Evolutionary conservation across 352 stramenopile genomes (phyloP).

Genomic region (Phytophthora quininea): DNA sequence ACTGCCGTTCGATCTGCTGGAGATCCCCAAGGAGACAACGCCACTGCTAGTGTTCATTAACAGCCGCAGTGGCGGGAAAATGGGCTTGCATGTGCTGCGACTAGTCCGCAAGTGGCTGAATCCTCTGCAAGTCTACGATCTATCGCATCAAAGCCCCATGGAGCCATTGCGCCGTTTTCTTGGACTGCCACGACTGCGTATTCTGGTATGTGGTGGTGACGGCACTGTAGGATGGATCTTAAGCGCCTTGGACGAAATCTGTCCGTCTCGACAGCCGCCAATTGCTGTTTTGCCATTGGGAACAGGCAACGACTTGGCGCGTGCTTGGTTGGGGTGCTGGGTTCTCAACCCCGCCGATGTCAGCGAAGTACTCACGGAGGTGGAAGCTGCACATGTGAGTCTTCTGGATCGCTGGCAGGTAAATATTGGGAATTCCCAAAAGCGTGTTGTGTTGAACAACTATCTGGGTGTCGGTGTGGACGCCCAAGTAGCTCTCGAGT

Average conservation of each 20-base stretch:
- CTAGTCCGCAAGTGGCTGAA: conserved; percentile 94
- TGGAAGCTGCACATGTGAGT: conserved; percentile 77
- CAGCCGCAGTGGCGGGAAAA: conserved; percentile 92
- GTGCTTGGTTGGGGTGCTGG: conserved; percentile 94
- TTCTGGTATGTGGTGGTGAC: conserved; percentile 95
- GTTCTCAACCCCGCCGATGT: conserved; percentile 75
- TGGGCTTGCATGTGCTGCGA: conserved; percentile 92
- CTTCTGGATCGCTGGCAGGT: conserved; percentile 80
- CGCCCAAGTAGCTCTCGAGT: conserved; percentile 89
- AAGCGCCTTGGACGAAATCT: conserved; percentile 73
- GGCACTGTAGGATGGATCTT: conserved; percentile 94
- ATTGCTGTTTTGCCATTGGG: conserved; percentile 96
- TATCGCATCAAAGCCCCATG: conserved; percentile 92
- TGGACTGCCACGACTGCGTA: conserved; percentile 85
- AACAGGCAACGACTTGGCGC: conserved; percentile 96
- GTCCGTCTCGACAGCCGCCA: conserved; percentile 74
- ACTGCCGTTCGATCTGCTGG: conserved; percentile 66
- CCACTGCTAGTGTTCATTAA: conserved; percentile 95
- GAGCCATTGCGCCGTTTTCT: conserved; percentile 91
- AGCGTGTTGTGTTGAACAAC: conserved; percentile 78
- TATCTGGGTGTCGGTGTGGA: conserved; percentile 90
- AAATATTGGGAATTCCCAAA: conserved; percentile 66
- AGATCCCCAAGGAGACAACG: conserved; percentile 50
- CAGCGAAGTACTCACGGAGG: conserved; percentile 68
- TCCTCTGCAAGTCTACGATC: conserved; percentile 95